These are phyloP conservation scores for Colletotrichum zoysiae DNA, from an alignment of 2,329 filamentous ascomycete genomes.

Conservation along the genomic window DNA sequence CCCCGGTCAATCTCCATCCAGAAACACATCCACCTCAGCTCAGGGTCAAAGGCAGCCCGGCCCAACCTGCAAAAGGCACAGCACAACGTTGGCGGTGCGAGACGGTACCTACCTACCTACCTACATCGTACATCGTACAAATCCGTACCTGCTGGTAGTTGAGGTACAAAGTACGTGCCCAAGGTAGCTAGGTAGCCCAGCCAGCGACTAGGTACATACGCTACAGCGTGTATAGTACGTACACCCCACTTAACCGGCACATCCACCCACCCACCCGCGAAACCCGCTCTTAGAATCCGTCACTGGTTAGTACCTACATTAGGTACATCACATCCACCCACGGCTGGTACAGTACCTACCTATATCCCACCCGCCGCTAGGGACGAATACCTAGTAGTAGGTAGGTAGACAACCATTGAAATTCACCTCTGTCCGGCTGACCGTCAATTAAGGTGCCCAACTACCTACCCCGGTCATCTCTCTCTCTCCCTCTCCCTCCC, in stretches of 20 bases:
- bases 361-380: constrained; percentile 2
- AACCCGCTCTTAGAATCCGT: constrained; percentile 26
- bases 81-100: constrained; percentile 1
- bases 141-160: background rate
- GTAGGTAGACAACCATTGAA: constrained; percentile 28
- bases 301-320: constrained; percentile 21
- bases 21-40: constrained; percentile 2
- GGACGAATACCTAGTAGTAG: background rate
- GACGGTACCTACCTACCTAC: background rate
- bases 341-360: too few species aligned
- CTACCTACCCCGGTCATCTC: constrained; percentile 27
- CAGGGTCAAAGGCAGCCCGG: constrained; percentile 13
- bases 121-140: background rate
- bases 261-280: constrained; percentile 33
- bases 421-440: constrained; percentile 41
- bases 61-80: constrained; percentile 28
- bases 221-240: background rate
- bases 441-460: constrained; percentile 6
- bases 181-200: background rate
- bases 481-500: background rate
- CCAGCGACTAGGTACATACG: background rate
- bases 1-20: constrained; percentile 10
- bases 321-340: constrained; percentile 3
- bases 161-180: background rate
- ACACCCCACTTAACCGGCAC: background rate